Percentiles rank a stretch among this genome's conserved stretches.
Conservation (phyloP, 441 rosid genomes). For the Kokia cookei region DNA sequence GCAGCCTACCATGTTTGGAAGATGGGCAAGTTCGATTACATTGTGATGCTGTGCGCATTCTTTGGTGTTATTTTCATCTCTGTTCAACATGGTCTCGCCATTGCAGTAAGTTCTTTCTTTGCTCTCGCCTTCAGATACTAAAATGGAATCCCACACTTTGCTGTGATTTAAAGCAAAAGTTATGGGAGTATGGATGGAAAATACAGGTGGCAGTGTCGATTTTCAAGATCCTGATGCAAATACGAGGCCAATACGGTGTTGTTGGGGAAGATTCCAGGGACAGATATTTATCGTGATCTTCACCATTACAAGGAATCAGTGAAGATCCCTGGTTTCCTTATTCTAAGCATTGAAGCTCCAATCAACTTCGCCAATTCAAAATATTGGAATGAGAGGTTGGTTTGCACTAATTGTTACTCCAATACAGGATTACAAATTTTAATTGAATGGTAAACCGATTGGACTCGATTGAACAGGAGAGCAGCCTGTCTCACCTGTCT, state of each 20-base stretch:
- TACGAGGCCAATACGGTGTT: constrained; percentile 67
- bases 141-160: not conserved
- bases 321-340: constrained; percentile 63
- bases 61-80: constrained; percentile 78
- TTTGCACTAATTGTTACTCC: not conserved
- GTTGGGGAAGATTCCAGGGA: constrained; percentile 75
- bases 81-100: constrained; percentile 72
- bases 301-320: constrained; percentile 68
- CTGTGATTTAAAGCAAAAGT: not conserved
- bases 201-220: constrained; percentile 68
- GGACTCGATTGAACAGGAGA: too few species aligned
- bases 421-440: too few species aligned
- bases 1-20: constrained; percentile 70
- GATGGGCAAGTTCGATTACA: constrained; percentile 78
- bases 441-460: too few species aligned
- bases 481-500: not conserved
- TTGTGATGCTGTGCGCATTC: constrained; percentile 68
- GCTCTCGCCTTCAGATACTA: not conserved
- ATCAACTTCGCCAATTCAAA: constrained; percentile 80
- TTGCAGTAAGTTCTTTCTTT: constrained; percentile 51
- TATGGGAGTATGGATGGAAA: not conserved
- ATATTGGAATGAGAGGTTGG: constrained; percentile 81
- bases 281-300: constrained; percentile 54
- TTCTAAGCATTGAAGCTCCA: constrained; percentile 73
- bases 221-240: constrained; percentile 73